Evolutionary conservation across 2,329 filamentous ascomycete species (phyloP), one percentile per base, ranked within the genome.

Genomic region (Huntiella bhutanensis): DNA sequence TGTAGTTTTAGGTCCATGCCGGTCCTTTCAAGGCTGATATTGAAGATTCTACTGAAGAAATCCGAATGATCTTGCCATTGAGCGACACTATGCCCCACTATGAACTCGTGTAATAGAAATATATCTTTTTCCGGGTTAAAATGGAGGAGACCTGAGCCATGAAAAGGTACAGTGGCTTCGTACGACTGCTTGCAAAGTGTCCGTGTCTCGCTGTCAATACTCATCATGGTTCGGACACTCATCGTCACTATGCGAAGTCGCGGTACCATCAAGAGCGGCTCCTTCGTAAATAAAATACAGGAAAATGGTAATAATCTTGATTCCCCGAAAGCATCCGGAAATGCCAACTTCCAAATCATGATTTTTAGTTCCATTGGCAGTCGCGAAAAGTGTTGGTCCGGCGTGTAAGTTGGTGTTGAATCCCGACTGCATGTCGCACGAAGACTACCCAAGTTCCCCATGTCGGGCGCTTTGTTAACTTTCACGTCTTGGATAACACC

Each of bases 261-360:
- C 4, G 19, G 22, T 2, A 16, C 4, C 8, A 15, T 13, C 4
- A 37, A 16, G 2, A 49, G 15, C 13, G 34, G 7, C 11, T 16
- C 12, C 2, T 37, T 35, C 8, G 6, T 4, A 22, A 15, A 4
- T 3, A 39, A 12, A 11, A 34, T 17, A 12, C 28, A 43, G 1
- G 11, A 3, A 8, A 42, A 39, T 2, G 33, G 43, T 12, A 49
- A 17, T 15, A 49, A 12, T 33, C 47, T 44, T 10, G 47, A 40
- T 2, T 22, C 28, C 5, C 28, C 16, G 16, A 11, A 13, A 8
- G 46, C 5, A 16, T 46, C 43, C 4, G 45, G 43, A 38, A 49
- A 49, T 19, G 47, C 43, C 2, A 42, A 35, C 15, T 49, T 43
- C 47, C 47, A 49, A n/a, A 49, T 49, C 7, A 42, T 19, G 11